Percentiles rank a stretch among this genome's conserved stretches.
phyloP scores from a whole-genome alignment of 768 basidiomycete species.

The Termitomyces sp. region DNA sequence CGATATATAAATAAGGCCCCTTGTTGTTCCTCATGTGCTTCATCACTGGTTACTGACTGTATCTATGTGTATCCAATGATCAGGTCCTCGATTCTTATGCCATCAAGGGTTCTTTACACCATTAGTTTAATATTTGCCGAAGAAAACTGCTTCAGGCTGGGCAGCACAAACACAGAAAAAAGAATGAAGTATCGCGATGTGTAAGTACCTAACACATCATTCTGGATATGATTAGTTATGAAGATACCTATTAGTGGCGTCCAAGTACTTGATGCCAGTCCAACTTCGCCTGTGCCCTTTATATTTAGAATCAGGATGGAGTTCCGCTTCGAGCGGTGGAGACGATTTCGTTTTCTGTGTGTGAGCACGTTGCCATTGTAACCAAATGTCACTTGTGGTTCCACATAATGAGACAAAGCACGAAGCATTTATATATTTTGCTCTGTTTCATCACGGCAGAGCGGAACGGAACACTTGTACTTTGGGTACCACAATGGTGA shows the following conservation, averaged over 20 bases:
- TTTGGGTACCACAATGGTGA: neutral
- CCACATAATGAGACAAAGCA: neutral
- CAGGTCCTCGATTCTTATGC: neutral
- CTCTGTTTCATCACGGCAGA: conserved; percentile 1
- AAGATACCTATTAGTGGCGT: neutral
- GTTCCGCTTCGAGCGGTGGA: too few relatives aligned
- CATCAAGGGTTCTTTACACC: neutral
- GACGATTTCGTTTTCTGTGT: neutral
- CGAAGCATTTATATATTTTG: neutral
- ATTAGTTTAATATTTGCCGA: neutral
- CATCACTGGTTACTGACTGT: conserved; percentile 1
- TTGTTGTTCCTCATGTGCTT: neutral
- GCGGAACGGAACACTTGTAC: neutral
- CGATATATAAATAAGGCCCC: too few relatives aligned
- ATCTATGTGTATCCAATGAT: conserved; percentile 6
- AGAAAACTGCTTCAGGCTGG: neutral
- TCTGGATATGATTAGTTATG: neutral
- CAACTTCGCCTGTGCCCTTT: neutral
- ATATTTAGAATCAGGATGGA: neutral
- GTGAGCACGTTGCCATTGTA: neutral
- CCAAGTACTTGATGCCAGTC: neutral
- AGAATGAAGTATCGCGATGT: neutral
- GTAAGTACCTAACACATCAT: neutral
- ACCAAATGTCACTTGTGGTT: neutral
- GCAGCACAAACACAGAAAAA: neutral